These are phyloP conservation scores for Collybia sordida DNA, from an alignment of 768 basidiomycete species.

Conservation along the genomic window DNA sequence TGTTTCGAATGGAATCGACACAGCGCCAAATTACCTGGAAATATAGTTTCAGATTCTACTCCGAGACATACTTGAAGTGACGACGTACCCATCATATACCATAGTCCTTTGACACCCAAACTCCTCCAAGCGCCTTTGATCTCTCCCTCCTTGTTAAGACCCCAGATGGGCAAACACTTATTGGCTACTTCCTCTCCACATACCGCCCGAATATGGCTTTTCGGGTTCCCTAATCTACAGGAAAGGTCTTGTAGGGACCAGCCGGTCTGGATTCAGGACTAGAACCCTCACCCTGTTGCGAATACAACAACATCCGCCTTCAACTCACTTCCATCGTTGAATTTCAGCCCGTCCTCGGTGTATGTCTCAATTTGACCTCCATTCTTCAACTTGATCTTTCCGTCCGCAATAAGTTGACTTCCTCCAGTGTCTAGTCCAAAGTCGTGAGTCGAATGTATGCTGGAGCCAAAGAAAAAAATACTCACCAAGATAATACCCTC, in stretches of 20 bases:
- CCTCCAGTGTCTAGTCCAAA: slow-evolving; percentile 46
- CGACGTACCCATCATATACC: slow-evolving; percentile 57
- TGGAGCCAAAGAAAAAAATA: too few relatives aligned
- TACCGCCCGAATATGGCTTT: slow-evolving; percentile 38
- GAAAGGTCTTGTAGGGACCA: background rate
- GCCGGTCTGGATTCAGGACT: background rate
- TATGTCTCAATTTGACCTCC: slow-evolving; percentile 44
- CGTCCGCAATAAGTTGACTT: slow-evolving; percentile 55
- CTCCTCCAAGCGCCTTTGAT: slow-evolving; percentile 50
- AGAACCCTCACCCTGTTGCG: slow-evolving; percentile 42
- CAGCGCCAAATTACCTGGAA: slow-evolving; percentile 19
- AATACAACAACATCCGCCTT: slow-evolving; percentile 51
- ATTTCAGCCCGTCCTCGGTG: slow-evolving; percentile 39
- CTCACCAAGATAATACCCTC: slow-evolving; percentile 70
- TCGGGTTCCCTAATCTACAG: slow-evolving; percentile 44
- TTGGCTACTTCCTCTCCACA: slow-evolving; percentile 45
- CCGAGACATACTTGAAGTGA: background rate
- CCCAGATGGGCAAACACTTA: slow-evolving; percentile 58
- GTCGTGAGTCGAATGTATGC: too few relatives aligned
- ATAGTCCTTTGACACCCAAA: slow-evolving; percentile 51
- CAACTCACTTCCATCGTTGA: slow-evolving; percentile 44
- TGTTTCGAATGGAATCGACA: slow-evolving; percentile 61
- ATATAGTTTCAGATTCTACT: background rate
- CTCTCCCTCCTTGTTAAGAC: slow-evolving; percentile 66
- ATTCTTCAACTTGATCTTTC: slow-evolving; percentile 70